phyloP scores from a whole-genome alignment of 1,284 basidiomycete species.

The Cutaneotrichosporon sp. region DNA sequence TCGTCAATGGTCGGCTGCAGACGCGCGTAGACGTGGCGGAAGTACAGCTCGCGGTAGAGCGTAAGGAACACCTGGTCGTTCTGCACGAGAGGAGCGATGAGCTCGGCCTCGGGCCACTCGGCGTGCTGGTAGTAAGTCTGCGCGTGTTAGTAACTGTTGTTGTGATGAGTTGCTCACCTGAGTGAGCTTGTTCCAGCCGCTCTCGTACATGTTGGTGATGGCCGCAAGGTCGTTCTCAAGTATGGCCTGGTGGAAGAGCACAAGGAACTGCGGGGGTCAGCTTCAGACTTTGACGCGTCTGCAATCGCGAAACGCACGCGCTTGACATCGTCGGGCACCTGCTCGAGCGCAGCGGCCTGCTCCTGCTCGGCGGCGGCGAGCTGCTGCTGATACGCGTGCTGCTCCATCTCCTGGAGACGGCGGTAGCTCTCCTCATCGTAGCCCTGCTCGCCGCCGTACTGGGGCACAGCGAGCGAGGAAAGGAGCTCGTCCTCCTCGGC shows the following conservation, averaged over 20 bases:
- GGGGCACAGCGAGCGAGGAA: slow-evolving; percentile 39
- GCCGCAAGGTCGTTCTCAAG: slow-evolving; percentile 79
- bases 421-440: slow-evolving; percentile 39
- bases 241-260: slow-evolving; percentile 76
- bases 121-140: slow-evolving; percentile 90
- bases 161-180: slow-evolving; percentile 31
- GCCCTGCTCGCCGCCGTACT: slow-evolving; percentile 24
- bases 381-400: slow-evolving; percentile 39
- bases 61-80: slow-evolving; percentile 93
- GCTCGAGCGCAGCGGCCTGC: slow-evolving; percentile 36
- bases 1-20: slow-evolving; percentile 93
- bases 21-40: slow-evolving; percentile 84
- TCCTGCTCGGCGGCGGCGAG: slow-evolving; percentile 33
- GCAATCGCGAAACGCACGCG: slow-evolving; percentile 28
- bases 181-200: slow-evolving; percentile 92
- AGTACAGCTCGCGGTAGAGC: slow-evolving; percentile 69
- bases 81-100: slow-evolving; percentile 87
- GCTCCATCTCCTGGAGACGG: slow-evolving; percentile 37
- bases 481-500: slow-evolving; percentile 46
- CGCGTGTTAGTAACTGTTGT: no score
- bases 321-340: slow-evolving; percentile 48
- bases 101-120: slow-evolving; percentile 97
- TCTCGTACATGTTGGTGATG: slow-evolving; percentile 88
- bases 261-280: slow-evolving; percentile 63
- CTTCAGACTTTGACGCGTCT: background rate